Evolutionary conservation across 2,329 filamentous ascomycete genomes (phyloP).

Genomic region (Mariannaea elegans): DNA sequence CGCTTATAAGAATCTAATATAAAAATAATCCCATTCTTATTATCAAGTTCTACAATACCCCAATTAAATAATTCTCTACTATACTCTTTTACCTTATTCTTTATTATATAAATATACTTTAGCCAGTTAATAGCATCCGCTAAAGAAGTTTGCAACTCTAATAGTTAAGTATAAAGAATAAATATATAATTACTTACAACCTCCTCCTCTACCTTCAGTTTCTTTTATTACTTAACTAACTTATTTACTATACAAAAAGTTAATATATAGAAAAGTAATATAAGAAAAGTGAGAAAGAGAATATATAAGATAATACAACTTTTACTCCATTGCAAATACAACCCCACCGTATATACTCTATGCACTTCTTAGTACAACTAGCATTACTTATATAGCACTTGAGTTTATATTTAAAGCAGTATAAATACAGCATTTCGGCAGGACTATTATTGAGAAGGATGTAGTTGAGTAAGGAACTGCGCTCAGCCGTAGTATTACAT

Average conservation of each 20-base stretch:
- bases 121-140: background rate
- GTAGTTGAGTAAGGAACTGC: too few species aligned
- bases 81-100: too few species aligned
- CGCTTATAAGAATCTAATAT: too few species aligned
- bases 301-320: background rate
- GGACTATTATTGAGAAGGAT: too few species aligned
- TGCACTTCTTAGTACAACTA: background rate
- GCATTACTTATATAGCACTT: background rate
- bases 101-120: background rate
- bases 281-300: background rate
- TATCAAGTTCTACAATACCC: too few species aligned
- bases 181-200: background rate
- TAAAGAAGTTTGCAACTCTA: background rate
- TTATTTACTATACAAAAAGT: background rate
- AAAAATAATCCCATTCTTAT: too few species aligned
- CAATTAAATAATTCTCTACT: too few species aligned
- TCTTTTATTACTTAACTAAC: background rate
- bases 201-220: background rate
- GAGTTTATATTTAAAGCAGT: background rate
- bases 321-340: background rate
- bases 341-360: background rate
- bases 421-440: background rate
- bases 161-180: background rate
- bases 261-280: background rate
- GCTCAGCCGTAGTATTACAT: too few species aligned